phyloP scores from a whole-genome alignment of 2,329 filamentous ascomycete species.

The Fusarium agapanthi region DNA sequence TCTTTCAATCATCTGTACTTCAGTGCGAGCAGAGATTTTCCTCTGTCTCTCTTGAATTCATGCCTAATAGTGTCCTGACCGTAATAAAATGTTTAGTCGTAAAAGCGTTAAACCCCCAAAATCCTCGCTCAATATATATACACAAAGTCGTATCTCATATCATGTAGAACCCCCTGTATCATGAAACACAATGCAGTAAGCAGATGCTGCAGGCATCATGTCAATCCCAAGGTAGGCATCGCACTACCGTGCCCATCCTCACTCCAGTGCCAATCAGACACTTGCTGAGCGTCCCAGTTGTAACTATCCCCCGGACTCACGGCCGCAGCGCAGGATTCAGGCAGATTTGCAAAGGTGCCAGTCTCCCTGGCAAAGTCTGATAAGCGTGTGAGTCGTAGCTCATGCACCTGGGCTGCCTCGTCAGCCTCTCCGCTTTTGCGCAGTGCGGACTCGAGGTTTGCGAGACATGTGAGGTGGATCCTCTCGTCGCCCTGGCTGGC shows the following conservation, averaged over 20 bases:
- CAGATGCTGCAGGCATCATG: slow-evolving; percentile 18
- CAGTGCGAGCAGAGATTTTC: neutral
- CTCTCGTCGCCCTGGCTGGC: slow-evolving; percentile 45
- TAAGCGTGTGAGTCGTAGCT: slow-evolving; percentile 43
- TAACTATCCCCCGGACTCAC: slow-evolving; percentile 29
- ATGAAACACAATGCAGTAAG: neutral
- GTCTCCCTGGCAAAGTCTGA: slow-evolving; percentile 44
- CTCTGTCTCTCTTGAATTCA: neutral
- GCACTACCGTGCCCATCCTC: slow-evolving; percentile 17
- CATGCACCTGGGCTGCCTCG: slow-evolving; percentile 41
- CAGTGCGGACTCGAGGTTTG: slow-evolving; percentile 46
- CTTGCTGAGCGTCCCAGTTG: slow-evolving; percentile 27
- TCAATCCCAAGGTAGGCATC: slow-evolving; percentile 27
- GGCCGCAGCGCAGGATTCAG: slow-evolving; percentile 24
- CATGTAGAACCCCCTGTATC: neutral
- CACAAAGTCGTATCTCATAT: neutral
- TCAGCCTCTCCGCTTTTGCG: slow-evolving; percentile 33
- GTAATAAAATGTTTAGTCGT: slow-evolving; percentile 14
- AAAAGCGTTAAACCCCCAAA: slow-evolving; percentile 3
- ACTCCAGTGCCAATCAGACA: slow-evolving; percentile 37
- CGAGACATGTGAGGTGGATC: slow-evolving; percentile 45
- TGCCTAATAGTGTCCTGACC: neutral
- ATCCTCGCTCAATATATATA: slow-evolving; percentile 1
- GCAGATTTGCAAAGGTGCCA: slow-evolving; percentile 33
- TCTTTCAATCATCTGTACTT: neutral